Evolutionary conservation across 2,329 filamentous ascomycete genomes (phyloP), one percentile per base, ranked within the genome.

Genomic region (Diaporthe humulicola): DNA sequence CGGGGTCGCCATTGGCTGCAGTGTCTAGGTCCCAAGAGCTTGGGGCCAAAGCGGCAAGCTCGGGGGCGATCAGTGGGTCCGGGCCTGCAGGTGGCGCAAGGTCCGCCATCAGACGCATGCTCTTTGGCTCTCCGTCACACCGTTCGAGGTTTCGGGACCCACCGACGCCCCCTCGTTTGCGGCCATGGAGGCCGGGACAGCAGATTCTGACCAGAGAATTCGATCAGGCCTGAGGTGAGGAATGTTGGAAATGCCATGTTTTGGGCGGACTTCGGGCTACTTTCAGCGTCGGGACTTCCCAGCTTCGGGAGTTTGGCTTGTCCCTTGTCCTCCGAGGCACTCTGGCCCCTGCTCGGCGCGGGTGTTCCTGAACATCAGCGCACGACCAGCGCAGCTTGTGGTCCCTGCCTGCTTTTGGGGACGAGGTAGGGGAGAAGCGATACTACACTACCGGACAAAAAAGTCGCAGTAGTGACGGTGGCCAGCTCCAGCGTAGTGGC

Each of bases 201-300:
- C 52, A 36, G 48, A 75, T 70, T 50, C n/a, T 30, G 74, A 14
- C n/a, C 42, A 4, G 45, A 73, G 54, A 74, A 71, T 74, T 70
- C 74, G 74, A 67, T 75, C 57, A 73, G 36, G 71, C 61, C n/a
- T 19, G 36, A 25, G 71, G 73, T 33, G 50, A 73, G 56, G 56
- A 73, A 52, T 50, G 12, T 57, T 19, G 19, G 56, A 15, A 75
- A 60, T 75, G 50, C 74, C 74, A 75, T 75, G 57, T 69, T 48
- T 1, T 9, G 1, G 28, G n/a, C 8, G 22, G 7, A 30, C 45
- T 38, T 52, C 22, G 28, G 52, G 30, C 30, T 60, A 28, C 22
- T 30, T 36, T 38, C 28, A 58, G 54, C 40, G 14, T 45, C 69
- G 56, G 50, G 12, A 33, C 10, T 50, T 58, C n/a, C n/a, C 28